Evolutionary conservation across 805 yeast genomes (phyloP).

Genomic region (Kodamaea kaohsiungensis): DNA sequence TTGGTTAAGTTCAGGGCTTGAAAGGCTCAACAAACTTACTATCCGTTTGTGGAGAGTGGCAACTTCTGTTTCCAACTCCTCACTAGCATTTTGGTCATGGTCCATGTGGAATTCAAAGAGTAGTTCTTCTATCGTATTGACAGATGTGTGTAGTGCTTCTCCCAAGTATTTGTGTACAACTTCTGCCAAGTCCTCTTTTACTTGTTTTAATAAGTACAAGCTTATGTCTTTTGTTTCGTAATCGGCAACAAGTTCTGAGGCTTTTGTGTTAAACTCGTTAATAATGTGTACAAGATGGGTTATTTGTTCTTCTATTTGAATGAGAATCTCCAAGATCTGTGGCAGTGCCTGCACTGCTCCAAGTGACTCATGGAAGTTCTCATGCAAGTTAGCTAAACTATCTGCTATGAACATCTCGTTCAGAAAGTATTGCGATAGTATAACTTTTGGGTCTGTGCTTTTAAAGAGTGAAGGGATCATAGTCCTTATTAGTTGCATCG

Average conservation of each 20-base stretch:
- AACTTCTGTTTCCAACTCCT: background rate
- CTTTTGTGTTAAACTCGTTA: slow-evolving; percentile 10
- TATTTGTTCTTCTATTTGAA: slow-evolving; percentile 6
- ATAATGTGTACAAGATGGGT: slow-evolving; percentile 8
- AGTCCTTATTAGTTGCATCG: slow-evolving; percentile 1
- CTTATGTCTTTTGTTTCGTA: slow-evolving; percentile 6
- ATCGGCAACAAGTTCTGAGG: slow-evolving; percentile 2
- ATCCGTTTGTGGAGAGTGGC: background rate
- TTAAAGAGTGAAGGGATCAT: slow-evolving; percentile 8
- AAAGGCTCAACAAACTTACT: background rate
- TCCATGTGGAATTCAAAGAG: slow-evolving; percentile 14
- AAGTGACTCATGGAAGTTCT: slow-evolving; percentile 10
- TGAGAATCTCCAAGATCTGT: slow-evolving; percentile 8
- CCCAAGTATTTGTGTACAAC: slow-evolving; percentile 13
- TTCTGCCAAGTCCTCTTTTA: slow-evolving; percentile 8
- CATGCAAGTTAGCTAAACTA: slow-evolving; percentile 11
- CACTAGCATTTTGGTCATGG: background rate
- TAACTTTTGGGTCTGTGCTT: slow-evolving; percentile 3
- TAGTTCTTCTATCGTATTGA: slow-evolving; percentile 14
- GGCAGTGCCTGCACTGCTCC: slow-evolving; percentile 9
- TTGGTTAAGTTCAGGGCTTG: background rate
- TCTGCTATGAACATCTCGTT: slow-evolving; percentile 18
- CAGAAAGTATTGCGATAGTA: slow-evolving; percentile 13
- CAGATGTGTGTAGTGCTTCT: slow-evolving; percentile 11
- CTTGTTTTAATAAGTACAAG: slow-evolving; percentile 5